Conservation (phyloP, 306 rosid genomes). For the Ormosia emarginata region DNA sequence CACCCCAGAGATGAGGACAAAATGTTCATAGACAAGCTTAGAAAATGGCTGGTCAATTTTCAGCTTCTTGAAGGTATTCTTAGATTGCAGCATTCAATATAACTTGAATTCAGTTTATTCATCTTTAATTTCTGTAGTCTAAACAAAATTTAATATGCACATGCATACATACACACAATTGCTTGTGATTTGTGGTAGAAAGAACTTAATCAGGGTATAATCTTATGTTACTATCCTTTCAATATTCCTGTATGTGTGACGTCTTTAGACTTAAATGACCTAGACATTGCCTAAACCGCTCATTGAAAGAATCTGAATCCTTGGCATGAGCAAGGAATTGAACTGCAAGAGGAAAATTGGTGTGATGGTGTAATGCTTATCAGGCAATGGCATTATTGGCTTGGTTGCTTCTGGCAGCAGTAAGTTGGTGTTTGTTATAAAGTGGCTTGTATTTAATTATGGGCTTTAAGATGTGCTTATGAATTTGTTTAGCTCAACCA, state of each 20-base stretch:
- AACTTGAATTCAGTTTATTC: background rate
- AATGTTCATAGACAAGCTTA: constrained; percentile 29
- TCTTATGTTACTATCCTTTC: background rate
- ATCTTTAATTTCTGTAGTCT: background rate
- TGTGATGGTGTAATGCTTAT: background rate
- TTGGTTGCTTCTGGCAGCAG: background rate
- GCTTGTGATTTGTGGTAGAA: background rate
- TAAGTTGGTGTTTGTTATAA: background rate
- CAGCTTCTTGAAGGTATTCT: constrained; percentile 49
- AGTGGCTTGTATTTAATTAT: background rate
- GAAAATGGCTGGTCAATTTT: constrained; percentile 58
- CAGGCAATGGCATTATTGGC: background rate
- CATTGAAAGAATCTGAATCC: background rate
- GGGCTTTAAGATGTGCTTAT: background rate
- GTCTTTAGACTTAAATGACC: background rate
- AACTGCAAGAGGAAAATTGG: background rate
- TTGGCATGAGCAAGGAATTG: background rate
- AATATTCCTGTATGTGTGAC: background rate
- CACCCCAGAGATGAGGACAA: constrained; percentile 35
- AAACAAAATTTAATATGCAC: background rate
- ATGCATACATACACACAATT: background rate
- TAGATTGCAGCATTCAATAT: background rate
- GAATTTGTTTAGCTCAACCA: background rate
- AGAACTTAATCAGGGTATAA: background rate
- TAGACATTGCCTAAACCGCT: background rate